A percentile compares a stretch with the other conserved stretches of the same genome.
Conservation (phyloP, 345 rosid genomes). For the Geranium brycei region DNA sequence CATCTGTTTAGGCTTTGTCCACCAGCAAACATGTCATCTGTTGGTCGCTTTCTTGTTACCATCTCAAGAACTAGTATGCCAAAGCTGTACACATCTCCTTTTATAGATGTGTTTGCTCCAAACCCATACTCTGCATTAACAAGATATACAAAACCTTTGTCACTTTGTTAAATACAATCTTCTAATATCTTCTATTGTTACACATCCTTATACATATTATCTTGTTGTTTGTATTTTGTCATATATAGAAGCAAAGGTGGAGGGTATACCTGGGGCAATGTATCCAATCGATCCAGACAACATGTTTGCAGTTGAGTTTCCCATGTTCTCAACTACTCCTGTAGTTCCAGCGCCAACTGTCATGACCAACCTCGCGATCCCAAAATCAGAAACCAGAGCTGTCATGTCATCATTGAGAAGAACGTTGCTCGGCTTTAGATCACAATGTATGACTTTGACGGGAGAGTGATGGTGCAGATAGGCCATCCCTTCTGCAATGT, state of each 20-base stretch:
- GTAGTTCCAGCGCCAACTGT: constrained; percentile 22
- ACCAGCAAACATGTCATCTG: constrained; percentile 31
- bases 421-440: constrained; percentile 53
- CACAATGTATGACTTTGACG: constrained; percentile 40
- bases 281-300: constrained; percentile 40
- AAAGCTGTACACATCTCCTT: constrained; percentile 52
- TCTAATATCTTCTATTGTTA: no score
- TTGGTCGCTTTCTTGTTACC: constrained; percentile 43
- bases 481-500: constrained; percentile 51
- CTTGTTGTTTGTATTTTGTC: no score
- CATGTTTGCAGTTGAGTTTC: constrained; percentile 38
- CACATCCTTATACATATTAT: no score
- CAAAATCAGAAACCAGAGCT: constrained; percentile 48
- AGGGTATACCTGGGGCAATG: constrained; percentile 42
- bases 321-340: constrained; percentile 27
- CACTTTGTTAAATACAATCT: no score
- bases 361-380: constrained; percentile 36
- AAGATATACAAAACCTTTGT: no score
- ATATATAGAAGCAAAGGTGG: no score
- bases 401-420: constrained; percentile 59
- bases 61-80: constrained; percentile 45
- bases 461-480: constrained; percentile 56
- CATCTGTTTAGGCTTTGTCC: constrained; percentile 37
- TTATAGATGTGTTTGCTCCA: constrained; percentile 35
- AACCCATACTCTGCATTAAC: constrained; percentile 34